Base-by-base conservation (phyloP, 768 basidiomycete species). In the Pulveroboletus ravenelii region DNA sequence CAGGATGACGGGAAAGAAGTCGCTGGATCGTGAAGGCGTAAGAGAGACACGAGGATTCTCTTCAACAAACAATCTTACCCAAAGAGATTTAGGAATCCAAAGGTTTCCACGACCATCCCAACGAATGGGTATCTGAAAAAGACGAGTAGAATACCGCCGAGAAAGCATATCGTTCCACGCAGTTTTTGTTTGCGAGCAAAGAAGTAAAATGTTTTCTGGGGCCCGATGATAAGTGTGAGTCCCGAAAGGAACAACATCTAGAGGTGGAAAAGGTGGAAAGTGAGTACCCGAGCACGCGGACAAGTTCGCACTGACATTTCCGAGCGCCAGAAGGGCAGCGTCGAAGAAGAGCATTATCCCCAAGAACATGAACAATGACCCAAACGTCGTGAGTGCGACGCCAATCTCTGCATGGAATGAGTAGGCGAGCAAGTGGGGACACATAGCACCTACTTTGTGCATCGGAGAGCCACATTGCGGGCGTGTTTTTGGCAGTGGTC, bases 1-100 rank as follows among this genome's bases (percentile, higher is more conserved):
- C 44, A 99, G 75, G 48, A 99, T 87, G 53, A 98, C 96, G 6
- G 96, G 96, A 81, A 98, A 98, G 77, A 99, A 99, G 72, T 97
- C 95, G 40, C 95, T 98, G 72, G 41, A 36, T 29, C 10, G 9
- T 15, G 12, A 20, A 46, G 3, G n/a, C 29, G 41, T 54, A 29
- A 60, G 50, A 41, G 29, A 45, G 23, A 7, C n/a, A 41, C n/a
- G 6, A 31, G 9, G 37, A 17, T 10, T 1, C 1, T 10, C 9
- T 13, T 27, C 2, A 44, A 15, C 42, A 10, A 46, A 18, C 20
- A 27, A 39, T 38, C 53, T 44, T 65, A 98, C 95, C 95, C 95
- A 64, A 99, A 99, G 38, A 99, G 78, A 67, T 96, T 97, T 62
- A 98, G 71, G 74, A 99, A 99, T 17, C 96, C 96, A 66, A 98